These are phyloP conservation scores for Leccinum pachyderme DNA, from an alignment of 1,284 basidiomycete genomes.

Conservation along the genomic window DNA sequence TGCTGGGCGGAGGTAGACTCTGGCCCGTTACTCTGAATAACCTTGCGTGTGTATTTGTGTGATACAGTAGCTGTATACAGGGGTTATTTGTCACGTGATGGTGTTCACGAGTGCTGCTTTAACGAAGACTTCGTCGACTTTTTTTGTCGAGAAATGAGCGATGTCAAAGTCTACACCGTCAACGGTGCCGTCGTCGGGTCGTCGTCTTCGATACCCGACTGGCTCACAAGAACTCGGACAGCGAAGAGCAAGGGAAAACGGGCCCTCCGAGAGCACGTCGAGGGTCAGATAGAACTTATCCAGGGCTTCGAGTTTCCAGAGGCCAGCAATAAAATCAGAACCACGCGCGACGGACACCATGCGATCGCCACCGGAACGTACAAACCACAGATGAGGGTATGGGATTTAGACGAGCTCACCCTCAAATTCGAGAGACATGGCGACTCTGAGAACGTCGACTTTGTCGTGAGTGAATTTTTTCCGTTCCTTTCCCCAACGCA, in stretches of 20 bases:
- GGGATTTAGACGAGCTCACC: slow-evolving; percentile 91
- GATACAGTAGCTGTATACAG: background rate
- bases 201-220: slow-evolving; percentile 84
- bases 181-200: slow-evolving; percentile 84
- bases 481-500: background rate
- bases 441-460: slow-evolving; percentile 97
- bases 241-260: slow-evolving; percentile 55
- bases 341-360: slow-evolving; percentile 90
- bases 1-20: slow-evolving; percentile 6
- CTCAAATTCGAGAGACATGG: slow-evolving; percentile 97
- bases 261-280: slow-evolving; percentile 62
- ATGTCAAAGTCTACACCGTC: slow-evolving; percentile 87
- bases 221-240: slow-evolving; percentile 76
- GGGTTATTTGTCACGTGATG: slow-evolving; percentile 20
- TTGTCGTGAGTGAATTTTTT: slow-evolving; percentile 73
- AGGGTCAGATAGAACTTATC: slow-evolving; percentile 83
- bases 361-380: slow-evolving; percentile 95
- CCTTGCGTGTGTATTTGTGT: background rate
- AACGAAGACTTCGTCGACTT: background rate
- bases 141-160: slow-evolving; percentile 15
- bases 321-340: slow-evolving; percentile 89
- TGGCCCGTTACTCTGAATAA: slow-evolving; percentile 11
- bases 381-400: slow-evolving; percentile 96
- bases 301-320: slow-evolving; percentile 98
- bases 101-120: background rate